Conservation (phyloP, 495 filamentous ascomycete species). For the Chaetomium cochliodes region DNA sequence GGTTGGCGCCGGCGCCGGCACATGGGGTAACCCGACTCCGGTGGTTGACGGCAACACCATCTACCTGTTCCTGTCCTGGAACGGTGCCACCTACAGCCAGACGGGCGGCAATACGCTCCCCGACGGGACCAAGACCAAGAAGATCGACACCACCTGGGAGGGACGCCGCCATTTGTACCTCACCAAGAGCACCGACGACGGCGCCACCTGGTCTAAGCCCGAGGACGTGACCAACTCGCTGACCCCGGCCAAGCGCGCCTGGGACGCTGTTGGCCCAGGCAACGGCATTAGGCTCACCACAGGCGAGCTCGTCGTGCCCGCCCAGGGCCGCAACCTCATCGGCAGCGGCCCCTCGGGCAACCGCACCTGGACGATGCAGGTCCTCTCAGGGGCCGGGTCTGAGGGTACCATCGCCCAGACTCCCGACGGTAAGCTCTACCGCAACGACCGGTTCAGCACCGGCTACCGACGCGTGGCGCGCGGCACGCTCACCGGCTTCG, state of each 20-base stretch:
- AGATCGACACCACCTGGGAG: neutral
- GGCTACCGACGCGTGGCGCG: slow-evolving; percentile 1
- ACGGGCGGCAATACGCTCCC: neutral
- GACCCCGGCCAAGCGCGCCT: neutral
- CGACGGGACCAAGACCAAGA: slow-evolving; percentile 9
- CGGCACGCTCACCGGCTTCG: slow-evolving; percentile 5
- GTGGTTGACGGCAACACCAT: slow-evolving; percentile 9
- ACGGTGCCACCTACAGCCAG: neutral
- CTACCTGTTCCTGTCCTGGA: slow-evolving; percentile 9
- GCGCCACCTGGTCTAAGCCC: slow-evolving; percentile 5
- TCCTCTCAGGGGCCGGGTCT: neutral
- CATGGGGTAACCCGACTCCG: slow-evolving; percentile 5
- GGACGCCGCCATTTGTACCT: slow-evolving; percentile 8
- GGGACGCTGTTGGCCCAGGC: slow-evolving; percentile 6
- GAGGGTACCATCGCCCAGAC: slow-evolving; percentile 8
- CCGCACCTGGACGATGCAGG: slow-evolving; percentile 2
- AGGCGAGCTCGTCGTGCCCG: slow-evolving; percentile 1
- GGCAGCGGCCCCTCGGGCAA: slow-evolving; percentile 3
- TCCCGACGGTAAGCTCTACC: slow-evolving; percentile 6
- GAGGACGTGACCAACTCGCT: neutral
- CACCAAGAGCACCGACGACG: slow-evolving; percentile 1
- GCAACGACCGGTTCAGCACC: neutral
- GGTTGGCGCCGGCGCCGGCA: neutral
- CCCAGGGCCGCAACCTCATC: slow-evolving; percentile 7
- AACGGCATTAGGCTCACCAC: slow-evolving; percentile 3